Evolutionary conservation across 2,329 filamentous ascomycete species (phyloP), one percentile per base, ranked within the genome.

Genomic region (Botryotinia convoluta): DNA sequence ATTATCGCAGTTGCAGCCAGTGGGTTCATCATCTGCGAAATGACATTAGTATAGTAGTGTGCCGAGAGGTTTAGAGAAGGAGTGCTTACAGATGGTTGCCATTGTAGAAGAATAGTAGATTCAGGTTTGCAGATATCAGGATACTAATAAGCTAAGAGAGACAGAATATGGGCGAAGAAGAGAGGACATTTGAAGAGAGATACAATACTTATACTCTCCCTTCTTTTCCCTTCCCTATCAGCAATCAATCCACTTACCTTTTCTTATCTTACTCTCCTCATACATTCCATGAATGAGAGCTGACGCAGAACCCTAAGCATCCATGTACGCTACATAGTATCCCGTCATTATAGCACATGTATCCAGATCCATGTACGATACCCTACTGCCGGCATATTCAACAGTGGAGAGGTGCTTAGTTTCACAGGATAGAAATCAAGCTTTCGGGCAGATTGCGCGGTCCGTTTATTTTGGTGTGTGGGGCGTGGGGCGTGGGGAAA

Each of bases 1-100:
- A 61, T 76, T 76, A 42, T 75, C 76, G 70, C 77, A 77, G 64
- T 78, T 77, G 60, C 75, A 77, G 57, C 75, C 74, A 16, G 68
- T 74, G 29, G 77, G 77, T 35, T 76, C 74, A 32, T 76, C 76
- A 20, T 77, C 76, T 77, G 18, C 8, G 37, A 14, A n/a, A 57
- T 20, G 16, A n/a, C 20, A 8, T 63, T 32, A 64, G 51, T 26
- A 39, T 26, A 4, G 12, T 8, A 10, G 37, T 32, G 20, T 10
- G 5, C 22, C 4, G 7, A 45, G 61, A 42, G 57, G 29, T 29
- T 1, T 16, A 1, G 9, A 10, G 35, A 16, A 57, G 32, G 35
- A 22, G 29, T 26, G 22, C 48, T 45, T 44, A 72, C 70, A 72
- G 45, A 72, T 72, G 37, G 70, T 72, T 44, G 70, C 48, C 70